Percentiles rank a stretch among this genome's conserved stretches.
Conservation (phyloP, 1,139 yeast genomes). For the Pichia sp. region DNA sequence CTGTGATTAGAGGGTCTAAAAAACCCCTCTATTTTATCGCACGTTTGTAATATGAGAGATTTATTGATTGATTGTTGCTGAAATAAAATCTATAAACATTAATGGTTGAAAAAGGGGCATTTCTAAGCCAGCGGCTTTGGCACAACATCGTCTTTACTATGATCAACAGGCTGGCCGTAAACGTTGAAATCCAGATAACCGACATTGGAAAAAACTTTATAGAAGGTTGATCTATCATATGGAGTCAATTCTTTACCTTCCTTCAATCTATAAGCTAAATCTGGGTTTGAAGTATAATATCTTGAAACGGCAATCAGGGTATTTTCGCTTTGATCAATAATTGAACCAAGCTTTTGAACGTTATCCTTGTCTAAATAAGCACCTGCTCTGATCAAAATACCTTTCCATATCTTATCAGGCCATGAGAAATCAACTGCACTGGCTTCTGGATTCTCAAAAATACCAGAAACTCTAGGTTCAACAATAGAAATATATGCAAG, state of each 20-base stretch:
- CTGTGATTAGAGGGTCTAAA: too few relatives aligned
- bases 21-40: too few relatives aligned
- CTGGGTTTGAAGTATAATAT: conserved; percentile 45
- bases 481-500: conserved; percentile 36
- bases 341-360: conserved; percentile 1
- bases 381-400: conserved; percentile 11
- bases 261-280: conserved; percentile 38
- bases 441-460: conserved; percentile 7
- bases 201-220: conserved; percentile 18
- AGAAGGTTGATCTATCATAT: conserved; percentile 33
- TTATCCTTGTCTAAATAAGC: conserved; percentile 9
- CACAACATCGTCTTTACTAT: conserved; percentile 7
- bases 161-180: conserved; percentile 9
- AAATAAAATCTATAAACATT: too few relatives aligned
- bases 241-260: conserved; percentile 34
- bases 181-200: conserved; percentile 16
- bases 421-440: conserved; percentile 6
- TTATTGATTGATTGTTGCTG: too few relatives aligned
- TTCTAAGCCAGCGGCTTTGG: conserved; percentile 5
- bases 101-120: background rate
- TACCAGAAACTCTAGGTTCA: conserved; percentile 30
- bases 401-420: conserved; percentile 12
- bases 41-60: too few relatives aligned
- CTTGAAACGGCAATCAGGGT: conserved; percentile 29
- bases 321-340: conserved; percentile 10